These are phyloP conservation scores for Ogataea hybrid DNA, from an alignment of 1,139 yeast species.

Conservation along the genomic window DNA sequence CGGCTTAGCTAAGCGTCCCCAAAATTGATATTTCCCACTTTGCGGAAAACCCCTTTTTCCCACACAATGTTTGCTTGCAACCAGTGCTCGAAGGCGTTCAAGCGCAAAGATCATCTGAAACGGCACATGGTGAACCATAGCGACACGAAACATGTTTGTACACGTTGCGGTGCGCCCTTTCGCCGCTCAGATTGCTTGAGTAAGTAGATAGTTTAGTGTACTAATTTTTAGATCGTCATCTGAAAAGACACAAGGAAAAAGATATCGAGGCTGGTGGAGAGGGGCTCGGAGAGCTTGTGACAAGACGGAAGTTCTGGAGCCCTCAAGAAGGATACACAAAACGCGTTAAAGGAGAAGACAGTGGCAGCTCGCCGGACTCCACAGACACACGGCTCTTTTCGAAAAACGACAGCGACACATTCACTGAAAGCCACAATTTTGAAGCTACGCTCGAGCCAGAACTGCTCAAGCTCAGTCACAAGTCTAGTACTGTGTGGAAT, in stretches of 20 bases:
- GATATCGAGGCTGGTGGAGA: conserved; percentile 17
- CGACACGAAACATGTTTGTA: conserved; percentile 14
- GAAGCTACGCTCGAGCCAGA: conserved; percentile 6
- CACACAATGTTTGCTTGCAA: conserved; percentile 11
- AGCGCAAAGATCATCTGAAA: conserved; percentile 20
- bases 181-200: conserved; percentile 20
- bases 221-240: conserved; percentile 15
- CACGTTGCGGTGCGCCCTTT: conserved; percentile 15
- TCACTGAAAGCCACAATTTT: background rate
- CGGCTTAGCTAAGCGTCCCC: background rate
- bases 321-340: conserved; percentile 5
- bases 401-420: conserved; percentile 4
- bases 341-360: background rate
- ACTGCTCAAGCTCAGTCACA: background rate
- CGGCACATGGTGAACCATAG: conserved; percentile 22
- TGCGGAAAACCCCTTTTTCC: background rate
- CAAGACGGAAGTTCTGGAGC: conserved; percentile 9
- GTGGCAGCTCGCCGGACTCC: conserved; percentile 1
- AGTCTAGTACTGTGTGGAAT: background rate
- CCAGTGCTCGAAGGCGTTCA: conserved; percentile 14
- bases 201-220: conserved; percentile 1
- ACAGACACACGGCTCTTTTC: conserved; percentile 4
- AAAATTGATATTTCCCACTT: background rate
- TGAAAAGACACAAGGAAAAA: conserved; percentile 15
- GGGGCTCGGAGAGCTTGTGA: conserved; percentile 10